phyloP scores from a whole-genome alignment of 2,329 filamentous ascomycete species.

The Sporothrix euskadiensis region DNA sequence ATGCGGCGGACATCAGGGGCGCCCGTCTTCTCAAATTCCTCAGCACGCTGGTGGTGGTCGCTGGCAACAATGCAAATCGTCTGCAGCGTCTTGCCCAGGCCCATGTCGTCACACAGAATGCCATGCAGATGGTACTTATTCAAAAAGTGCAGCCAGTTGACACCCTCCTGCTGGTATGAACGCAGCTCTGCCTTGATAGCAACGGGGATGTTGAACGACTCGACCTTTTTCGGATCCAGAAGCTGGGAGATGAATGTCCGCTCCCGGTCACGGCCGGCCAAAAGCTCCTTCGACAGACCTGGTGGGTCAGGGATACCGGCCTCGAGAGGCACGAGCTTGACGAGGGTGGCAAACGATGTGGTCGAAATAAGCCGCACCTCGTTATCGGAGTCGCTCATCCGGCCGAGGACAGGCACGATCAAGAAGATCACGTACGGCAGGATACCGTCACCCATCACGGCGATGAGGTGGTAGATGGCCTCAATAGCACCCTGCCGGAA shows the following conservation, averaged over 20 bases:
- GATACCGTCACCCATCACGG: constrained; percentile 96
- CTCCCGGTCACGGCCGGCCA: constrained; percentile 89
- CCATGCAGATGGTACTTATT: constrained; percentile 98
- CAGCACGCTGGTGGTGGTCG: constrained; percentile 89
- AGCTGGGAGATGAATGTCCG: constrained; percentile 96
- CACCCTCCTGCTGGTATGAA: constrained; percentile 96
- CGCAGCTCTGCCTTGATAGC: constrained; percentile 95
- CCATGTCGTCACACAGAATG: constrained; percentile 99
- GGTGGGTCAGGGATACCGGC: constrained; percentile 96
- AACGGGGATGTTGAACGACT: constrained; percentile 89
- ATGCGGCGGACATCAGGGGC: constrained; percentile 75
- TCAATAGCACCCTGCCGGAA: constrained; percentile 93
- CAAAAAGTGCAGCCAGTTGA: constrained; percentile 97
- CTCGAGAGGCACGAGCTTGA: constrained; percentile 95
- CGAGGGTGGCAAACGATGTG: constrained; percentile 93
- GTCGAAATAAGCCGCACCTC: constrained; percentile 93
- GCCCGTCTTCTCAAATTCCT: constrained; percentile 82
- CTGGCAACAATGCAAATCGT: constrained; percentile 97
- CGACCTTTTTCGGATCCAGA: constrained; percentile 94
- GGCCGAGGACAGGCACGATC: constrained; percentile 91
- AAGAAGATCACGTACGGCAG: constrained; percentile 98
- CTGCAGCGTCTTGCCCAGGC: constrained; percentile 94
- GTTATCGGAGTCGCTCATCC: constrained; percentile 98
- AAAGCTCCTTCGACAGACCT: constrained; percentile 81
- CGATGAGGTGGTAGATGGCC: constrained; percentile 93